phyloP scores from a whole-genome alignment of 2,329 filamentous ascomycete genomes.

The Fusarium sp. region DNA sequence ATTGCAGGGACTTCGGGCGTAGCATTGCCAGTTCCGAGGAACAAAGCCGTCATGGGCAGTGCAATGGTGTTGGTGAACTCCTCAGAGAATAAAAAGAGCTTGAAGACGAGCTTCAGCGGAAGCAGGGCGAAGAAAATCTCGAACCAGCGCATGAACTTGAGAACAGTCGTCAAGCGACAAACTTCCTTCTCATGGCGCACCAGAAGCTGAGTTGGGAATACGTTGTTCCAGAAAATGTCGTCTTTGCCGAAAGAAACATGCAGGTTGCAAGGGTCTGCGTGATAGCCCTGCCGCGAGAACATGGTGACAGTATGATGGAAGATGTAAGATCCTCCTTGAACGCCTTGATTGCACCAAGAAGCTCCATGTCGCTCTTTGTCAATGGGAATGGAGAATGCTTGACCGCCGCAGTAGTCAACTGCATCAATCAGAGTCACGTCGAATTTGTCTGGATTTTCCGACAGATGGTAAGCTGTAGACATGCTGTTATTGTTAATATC shows the following conservation, averaged over 20 bases:
- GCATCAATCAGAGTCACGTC: conserved; percentile 29
- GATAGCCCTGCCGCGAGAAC: conserved; percentile 30
- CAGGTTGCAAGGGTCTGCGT: conserved; percentile 21
- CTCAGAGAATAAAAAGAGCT: conserved; percentile 21
- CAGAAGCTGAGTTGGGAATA: conserved; percentile 18
- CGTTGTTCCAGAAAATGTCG: conserved; percentile 28
- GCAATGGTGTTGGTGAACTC: conserved; percentile 33
- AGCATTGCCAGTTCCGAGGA: conserved; percentile 26
- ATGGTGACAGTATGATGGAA: conserved; percentile 34
- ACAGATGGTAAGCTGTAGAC: conserved; percentile 28
- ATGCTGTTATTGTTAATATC: conserved; percentile 5
- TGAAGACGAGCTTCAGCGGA: conserved; percentile 15
- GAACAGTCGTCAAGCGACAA: conserved; percentile 14
- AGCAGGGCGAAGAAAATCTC: conserved; percentile 29
- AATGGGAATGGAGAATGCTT: conserved; percentile 34
- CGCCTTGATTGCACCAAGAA: conserved; percentile 32
- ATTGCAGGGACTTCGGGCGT: conserved; percentile 25
- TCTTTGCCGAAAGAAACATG: conserved; percentile 32
- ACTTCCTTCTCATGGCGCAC: conserved; percentile 28
- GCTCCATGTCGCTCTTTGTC: conserved; percentile 33
- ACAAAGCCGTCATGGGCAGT: conserved; percentile 24
- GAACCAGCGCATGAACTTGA: conserved; percentile 36
- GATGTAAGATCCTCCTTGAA: conserved; percentile 31
- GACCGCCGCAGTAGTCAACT: conserved; percentile 29
- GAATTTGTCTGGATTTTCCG: conserved; percentile 25